Evolutionary conservation across 305 asterid species (phyloP).

Genomic region (Ruellia speciosa): DNA sequence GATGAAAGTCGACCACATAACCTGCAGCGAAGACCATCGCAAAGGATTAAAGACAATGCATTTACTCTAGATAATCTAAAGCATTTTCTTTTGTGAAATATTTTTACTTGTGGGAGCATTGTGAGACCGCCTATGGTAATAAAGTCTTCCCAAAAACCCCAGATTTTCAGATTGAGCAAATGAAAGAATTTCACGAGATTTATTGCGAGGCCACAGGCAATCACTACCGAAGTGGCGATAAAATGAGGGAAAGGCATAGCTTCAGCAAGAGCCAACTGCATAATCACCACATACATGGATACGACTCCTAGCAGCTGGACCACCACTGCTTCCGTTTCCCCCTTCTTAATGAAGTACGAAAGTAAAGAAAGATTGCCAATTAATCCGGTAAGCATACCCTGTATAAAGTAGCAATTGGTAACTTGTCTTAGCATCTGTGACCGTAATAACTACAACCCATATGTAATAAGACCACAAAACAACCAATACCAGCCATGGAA

Average conservation of each 20-base stretch:
- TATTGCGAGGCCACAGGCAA: conserved; percentile 61
- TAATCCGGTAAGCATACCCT: conserved; percentile 99
- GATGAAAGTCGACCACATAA: conserved; percentile 97
- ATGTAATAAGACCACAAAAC: conserved; percentile 23
- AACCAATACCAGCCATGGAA: conserved; percentile 96
- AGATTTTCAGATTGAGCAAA: conserved; percentile 53
- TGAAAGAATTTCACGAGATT: conserved; percentile 62
- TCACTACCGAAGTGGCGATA: conserved; percentile 55
- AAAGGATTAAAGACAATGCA: neutral
- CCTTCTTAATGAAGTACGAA: conserved; percentile 84
- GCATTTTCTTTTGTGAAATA: conserved; percentile 12
- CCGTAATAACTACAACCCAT: conserved; percentile 38
- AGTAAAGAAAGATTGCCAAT: conserved; percentile 84
- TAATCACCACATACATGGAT: conserved; percentile 65
- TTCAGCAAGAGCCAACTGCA: conserved; percentile 85
- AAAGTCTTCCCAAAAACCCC: conserved; percentile 90
- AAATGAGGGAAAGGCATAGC: conserved; percentile 96
- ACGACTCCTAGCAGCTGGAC: conserved; percentile 86
- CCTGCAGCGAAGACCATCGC: conserved; percentile 35
- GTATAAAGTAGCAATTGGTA: conserved; percentile 5
- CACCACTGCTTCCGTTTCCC: conserved; percentile 70
- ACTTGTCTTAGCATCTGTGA: conserved; percentile 28
- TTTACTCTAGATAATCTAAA: neutral
- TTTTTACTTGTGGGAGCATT: conserved; percentile 75
- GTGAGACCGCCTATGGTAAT: conserved; percentile 75